Evolutionary conservation across 2,329 filamentous ascomycete genomes (phyloP).

Genomic region (Hypocreales sp.): DNA sequence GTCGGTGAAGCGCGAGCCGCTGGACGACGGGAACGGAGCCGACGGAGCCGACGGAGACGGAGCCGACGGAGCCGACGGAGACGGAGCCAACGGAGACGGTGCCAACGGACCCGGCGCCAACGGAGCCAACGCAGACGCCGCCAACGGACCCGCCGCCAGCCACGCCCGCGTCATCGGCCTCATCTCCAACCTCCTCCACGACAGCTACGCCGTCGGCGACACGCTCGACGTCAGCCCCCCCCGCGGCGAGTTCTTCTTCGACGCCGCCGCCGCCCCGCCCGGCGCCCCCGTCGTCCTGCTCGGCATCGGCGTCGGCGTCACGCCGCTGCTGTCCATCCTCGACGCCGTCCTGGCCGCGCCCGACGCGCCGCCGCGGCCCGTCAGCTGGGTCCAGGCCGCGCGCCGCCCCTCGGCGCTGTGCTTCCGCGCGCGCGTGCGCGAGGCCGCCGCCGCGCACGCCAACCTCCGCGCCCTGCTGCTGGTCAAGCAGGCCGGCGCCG

Average conservation of each 20-base stretch:
- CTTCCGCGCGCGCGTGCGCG: constrained; percentile 34
- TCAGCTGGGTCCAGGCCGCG: constrained; percentile 50
- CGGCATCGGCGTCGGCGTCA: constrained; percentile 53
- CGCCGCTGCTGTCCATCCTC: constrained; percentile 50
- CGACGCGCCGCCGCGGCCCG: constrained; percentile 19
- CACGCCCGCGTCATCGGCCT: constrained; percentile 28
- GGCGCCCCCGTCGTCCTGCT: constrained; percentile 46
- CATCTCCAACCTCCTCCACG: constrained; percentile 37
- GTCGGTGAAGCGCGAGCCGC: constrained; percentile 54
- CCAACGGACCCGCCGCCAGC: too few species aligned
- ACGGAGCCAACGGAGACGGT: too few species aligned
- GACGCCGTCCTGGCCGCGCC: constrained; percentile 28
- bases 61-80: too few species aligned
- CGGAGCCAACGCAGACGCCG: too few species aligned
- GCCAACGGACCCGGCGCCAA: too few species aligned
- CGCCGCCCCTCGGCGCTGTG: constrained; percentile 33
- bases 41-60: too few species aligned
- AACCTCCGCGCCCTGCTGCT: constrained; percentile 29
- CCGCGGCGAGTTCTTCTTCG: constrained; percentile 46
- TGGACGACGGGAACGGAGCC: constrained; percentile 9
- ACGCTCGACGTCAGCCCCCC: constrained; percentile 39
- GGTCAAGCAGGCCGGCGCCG: constrained; percentile 27
- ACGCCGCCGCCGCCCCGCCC: constrained; percentile 23
- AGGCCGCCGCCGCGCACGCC: constrained; percentile 15
- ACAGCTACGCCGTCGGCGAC: constrained; percentile 30